phyloP scores from a whole-genome alignment of 2,329 filamentous ascomycete species.

The Berkeleyomyces rouxiae region DNA sequence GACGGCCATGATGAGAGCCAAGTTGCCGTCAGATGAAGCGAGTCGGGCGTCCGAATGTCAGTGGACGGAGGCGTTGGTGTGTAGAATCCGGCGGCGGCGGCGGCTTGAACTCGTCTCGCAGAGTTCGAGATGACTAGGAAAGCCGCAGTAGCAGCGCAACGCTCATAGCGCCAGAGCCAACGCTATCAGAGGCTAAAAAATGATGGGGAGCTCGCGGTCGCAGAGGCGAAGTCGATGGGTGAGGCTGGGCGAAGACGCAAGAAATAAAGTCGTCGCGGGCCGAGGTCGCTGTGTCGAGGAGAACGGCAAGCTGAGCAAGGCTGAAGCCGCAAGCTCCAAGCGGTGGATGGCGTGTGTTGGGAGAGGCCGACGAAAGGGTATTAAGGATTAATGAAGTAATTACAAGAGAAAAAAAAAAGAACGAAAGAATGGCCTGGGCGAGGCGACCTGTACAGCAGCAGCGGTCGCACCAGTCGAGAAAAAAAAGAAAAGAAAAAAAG shows the following conservation, averaged over 20 bases:
- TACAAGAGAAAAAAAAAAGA: neutral
- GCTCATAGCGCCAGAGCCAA: constrained; percentile 9
- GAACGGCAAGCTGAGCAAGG: neutral
- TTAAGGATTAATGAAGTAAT: constrained; percentile 1
- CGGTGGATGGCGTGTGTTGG: neutral
- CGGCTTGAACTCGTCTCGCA: neutral
- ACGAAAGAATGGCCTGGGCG: neutral
- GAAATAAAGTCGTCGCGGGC: no score
- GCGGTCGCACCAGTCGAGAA: neutral
- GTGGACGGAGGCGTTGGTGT: neutral
- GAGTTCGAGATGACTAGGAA: constrained; percentile 3
- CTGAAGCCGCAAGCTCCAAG: neutral
- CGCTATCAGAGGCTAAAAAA: neutral
- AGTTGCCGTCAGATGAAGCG: neutral
- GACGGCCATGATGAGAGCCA: neutral
- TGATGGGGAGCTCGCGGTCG: neutral
- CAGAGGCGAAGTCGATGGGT: no score
- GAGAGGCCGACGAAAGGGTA: neutral
- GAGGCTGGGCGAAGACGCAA: no score
- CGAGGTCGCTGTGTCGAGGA: no score
- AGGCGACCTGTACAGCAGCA: neutral
- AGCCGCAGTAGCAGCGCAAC: constrained; percentile 10
- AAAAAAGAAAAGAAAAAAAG: neutral
- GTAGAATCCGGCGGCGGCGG: neutral
- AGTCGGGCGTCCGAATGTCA: neutral